phyloP scores from a whole-genome alignment of 1,139 yeast genomes.

The Pichia sp. region DNA sequence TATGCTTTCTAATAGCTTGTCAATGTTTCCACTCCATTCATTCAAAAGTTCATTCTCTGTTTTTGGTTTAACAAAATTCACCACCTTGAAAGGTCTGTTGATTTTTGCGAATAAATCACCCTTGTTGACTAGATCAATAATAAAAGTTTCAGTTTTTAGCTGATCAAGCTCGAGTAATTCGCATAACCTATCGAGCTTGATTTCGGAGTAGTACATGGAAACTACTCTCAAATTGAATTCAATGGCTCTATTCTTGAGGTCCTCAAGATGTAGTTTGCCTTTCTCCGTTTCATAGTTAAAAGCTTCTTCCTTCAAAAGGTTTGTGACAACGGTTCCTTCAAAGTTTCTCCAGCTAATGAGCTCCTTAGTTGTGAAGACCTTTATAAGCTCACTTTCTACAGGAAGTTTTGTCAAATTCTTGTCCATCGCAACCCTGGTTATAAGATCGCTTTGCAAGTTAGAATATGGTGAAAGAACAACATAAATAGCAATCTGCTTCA shows the following conservation, averaged over 20 bases:
- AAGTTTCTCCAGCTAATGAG: conserved; percentile 90
- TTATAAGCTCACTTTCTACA: conserved; percentile 58
- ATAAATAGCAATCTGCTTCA: conserved; percentile 71
- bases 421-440: conserved; percentile 67
- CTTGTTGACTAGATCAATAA: conserved; percentile 81
- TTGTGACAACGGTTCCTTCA: too few relatives aligned
- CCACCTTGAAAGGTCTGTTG: conserved; percentile 84
- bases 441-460: conserved; percentile 81
- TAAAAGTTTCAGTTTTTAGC: conserved; percentile 72
- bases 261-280: conserved; percentile 64
- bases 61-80: conserved; percentile 71
- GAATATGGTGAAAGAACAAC: conserved; percentile 81
- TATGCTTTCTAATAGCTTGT: conserved; percentile 74
- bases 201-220: conserved; percentile 80
- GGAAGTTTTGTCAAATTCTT: conserved; percentile 59
- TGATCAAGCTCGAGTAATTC: conserved; percentile 72
- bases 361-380: conserved; percentile 81
- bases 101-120: conserved; percentile 91
- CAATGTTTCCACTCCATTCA: conserved; percentile 91
- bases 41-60: conserved; percentile 80
- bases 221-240: conserved; percentile 91
- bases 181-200: conserved; percentile 70
- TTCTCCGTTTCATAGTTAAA: conserved; percentile 40
- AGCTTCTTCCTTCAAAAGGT: conserved; percentile 29
- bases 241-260: conserved; percentile 79